These are phyloP conservation scores for Boletus subparvulus DNA, from an alignment of 768 basidiomycete species.

Conservation along the genomic window DNA sequence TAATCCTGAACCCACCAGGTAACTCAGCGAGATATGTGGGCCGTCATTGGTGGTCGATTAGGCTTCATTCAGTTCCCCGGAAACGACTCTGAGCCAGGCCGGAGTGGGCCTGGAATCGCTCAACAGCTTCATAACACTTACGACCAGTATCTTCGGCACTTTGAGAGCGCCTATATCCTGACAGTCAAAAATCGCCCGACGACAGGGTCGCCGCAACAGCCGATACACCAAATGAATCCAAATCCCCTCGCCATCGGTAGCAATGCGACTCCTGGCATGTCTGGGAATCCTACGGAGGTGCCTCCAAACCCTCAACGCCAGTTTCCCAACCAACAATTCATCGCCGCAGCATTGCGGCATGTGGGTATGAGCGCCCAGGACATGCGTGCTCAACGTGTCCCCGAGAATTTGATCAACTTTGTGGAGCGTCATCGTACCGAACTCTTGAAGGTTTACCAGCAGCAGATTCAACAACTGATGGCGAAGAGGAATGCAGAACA, in stretches of 20 bases:
- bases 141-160: conserved; percentile 52
- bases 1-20: conserved; percentile 41
- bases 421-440: conserved; percentile 53
- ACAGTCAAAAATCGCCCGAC: conserved; percentile 34
- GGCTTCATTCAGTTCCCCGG: conserved; percentile 66
- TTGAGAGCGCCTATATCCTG: conserved; percentile 55
- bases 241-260: conserved; percentile 10
- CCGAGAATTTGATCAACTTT: conserved; percentile 50
- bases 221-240: conserved; percentile 14
- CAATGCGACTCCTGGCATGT: conserved; percentile 3
- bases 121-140: conserved; percentile 61
- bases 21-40: conserved; percentile 56
- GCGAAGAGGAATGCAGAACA: conserved; percentile 25
- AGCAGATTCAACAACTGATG: conserved; percentile 19
- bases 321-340: conserved; percentile 30
- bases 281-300: conserved; percentile 22
- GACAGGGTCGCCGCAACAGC: conserved; percentile 13
- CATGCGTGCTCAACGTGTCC: conserved; percentile 50
- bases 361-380: conserved; percentile 48
- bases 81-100: conserved; percentile 57
- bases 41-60: conserved; percentile 64
- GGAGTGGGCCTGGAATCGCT: conserved; percentile 60
- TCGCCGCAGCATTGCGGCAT: conserved; percentile 48
- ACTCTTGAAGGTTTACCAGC: conserved; percentile 29
- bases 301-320: conserved; percentile 14